Evolutionary conservation across 306 rosid genomes (phyloP).

Genomic region (Pyrus pyrifolia): DNA sequence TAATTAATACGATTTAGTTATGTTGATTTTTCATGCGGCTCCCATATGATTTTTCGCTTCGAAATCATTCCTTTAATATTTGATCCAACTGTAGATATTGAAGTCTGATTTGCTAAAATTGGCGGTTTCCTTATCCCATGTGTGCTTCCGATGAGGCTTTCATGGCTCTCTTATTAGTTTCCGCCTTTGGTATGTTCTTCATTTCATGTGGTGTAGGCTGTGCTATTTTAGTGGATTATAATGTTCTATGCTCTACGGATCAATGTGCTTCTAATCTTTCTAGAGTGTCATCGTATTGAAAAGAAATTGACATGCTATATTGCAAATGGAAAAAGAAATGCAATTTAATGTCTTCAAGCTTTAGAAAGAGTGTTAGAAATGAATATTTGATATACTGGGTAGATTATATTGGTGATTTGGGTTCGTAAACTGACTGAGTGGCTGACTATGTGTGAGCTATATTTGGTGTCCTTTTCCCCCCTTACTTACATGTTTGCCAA

Average conservation of each 20-base stretch:
- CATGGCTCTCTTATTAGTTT: not conserved
- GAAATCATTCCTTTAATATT: not conserved
- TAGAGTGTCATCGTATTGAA: not conserved
- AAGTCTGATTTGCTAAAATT: not conserved
- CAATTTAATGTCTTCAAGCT: not conserved
- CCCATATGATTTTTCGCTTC: not conserved
- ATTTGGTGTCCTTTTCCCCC: not conserved
- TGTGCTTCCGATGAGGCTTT: not conserved
- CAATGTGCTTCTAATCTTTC: not conserved
- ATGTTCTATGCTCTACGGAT: not conserved
- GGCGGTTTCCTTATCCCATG: not conserved
- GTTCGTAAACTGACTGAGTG: not conserved
- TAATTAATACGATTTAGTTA: not conserved
- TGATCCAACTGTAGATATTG: not conserved
- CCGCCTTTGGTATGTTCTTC: not conserved
- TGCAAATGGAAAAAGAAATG: not conserved
- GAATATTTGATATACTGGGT: too few relatives aligned
- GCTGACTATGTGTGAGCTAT: not conserved
- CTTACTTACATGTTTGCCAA: not conserved
- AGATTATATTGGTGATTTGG: not conserved
- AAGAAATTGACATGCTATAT: not conserved
- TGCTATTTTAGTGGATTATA: not conserved
- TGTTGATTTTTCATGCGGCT: not conserved
- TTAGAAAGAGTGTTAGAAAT: not conserved
- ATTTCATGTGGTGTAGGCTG: not conserved